phyloP scores from a whole-genome alignment of 495 filamentous ascomycete genomes.

The Neurospora tetrasperma region DNA sequence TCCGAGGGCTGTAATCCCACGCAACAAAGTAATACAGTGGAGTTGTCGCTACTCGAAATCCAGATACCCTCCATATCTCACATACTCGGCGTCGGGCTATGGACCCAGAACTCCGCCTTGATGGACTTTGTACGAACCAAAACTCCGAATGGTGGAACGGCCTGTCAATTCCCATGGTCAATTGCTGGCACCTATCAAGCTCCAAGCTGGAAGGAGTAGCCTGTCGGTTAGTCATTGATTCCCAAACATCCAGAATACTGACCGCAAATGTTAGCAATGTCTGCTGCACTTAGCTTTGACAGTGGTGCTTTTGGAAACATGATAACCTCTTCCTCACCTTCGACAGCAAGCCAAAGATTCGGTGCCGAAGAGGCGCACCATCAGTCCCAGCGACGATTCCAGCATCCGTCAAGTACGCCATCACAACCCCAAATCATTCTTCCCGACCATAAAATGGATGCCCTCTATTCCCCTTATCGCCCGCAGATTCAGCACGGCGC shows the following conservation, averaged over 20 bases:
- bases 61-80: neutral
- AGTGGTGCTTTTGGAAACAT: neutral
- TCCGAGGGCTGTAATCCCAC: neutral
- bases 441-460: neutral
- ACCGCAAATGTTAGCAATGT: neutral
- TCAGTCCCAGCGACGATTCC: neutral
- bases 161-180: neutral
- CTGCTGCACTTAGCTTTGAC: neutral
- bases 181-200: neutral
- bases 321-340: neutral
- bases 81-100: neutral
- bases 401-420: neutral
- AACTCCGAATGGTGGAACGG: neutral
- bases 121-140: neutral
- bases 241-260: neutral
- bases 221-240: neutral
- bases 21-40: neutral
- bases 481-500: neutral
- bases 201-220: neutral
- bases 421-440: neutral
- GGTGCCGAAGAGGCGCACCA: neutral
- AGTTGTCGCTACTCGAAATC: neutral
- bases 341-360: neutral
- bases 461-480: neutral
- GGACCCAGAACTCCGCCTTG: neutral